Evolutionary conservation across 176 grass and related monocot genomes (phyloP), one percentile per base, ranked within the genome.

Genomic region (Oryza rufipogon): DNA sequence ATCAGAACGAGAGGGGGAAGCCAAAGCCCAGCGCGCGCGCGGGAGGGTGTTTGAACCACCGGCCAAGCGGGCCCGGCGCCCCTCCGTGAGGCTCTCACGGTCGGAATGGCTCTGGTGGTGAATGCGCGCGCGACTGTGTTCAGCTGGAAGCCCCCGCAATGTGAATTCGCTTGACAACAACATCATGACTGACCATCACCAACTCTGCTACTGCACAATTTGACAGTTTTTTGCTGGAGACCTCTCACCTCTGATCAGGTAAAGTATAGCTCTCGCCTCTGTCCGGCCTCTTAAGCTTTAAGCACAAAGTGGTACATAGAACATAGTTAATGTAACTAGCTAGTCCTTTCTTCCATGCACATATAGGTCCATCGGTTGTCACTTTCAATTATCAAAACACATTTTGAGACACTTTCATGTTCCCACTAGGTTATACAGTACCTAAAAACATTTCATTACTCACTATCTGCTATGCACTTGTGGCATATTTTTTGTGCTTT

Each of bases 31-130:
- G 52, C 5, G 36, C 36, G 36, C 36, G 36, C 16, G 49, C 49
- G 9, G 44, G 46, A 84, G 73, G 63, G 28, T 1, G 61, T 16
- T 26, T 30, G 71, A 74, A 47, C 71, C 71, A 47, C 14, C 25
- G 71, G 71, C 22, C 71, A 74, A 51, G 71, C 44, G 71, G 46
- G 12, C 71, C 12, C 22, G 45, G 14, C 45, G 71, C 71, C 45
- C 71, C 45, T 28, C 23, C 71, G 13, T 49, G 22, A 49, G 22
- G 26, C 42, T 73, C 71, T 49, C 44, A 1, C 2, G 41, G 41
- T n/a, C 36, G 19, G 69, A 45, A 45, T 56, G 52, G 52, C 0
- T 56, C 52, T 19, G 16, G 5, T 56, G 49, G 64, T 66, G 64
- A 68, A 7, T 68, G 65, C 34, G 28, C 36, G 38, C 10, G 64